Evolutionary conservation across 2,329 filamentous ascomycete species (phyloP), one percentile per base, ranked within the genome.

Genomic region (Neofusicoccum ribis): DNA sequence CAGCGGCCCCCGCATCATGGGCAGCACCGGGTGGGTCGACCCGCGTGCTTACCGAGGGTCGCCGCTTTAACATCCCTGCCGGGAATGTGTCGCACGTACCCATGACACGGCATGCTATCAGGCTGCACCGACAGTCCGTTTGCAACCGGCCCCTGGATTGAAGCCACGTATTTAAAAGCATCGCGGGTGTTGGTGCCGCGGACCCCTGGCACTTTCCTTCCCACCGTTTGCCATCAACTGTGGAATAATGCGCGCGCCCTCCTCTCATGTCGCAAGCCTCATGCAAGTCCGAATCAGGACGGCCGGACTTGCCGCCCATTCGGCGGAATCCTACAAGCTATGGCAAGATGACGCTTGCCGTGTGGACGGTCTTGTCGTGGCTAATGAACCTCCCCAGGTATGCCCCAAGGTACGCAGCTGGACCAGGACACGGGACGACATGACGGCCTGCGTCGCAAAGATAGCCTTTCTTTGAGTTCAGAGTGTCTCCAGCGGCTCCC

Each of bases 91-190:
- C 27, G 27, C 27, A 31, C 27, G 27, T 31, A 31, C 27, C 27
- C 27, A 31, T 31, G 27, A 31, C 27, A 31, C 27, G 27, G 27
- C 27, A 31, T 31, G 27, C 27, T 31, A 31, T 7, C 27, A 31
- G 27, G 27, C 27, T 7, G 27, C 27, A 31, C 6, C 27, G 27
- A 31, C 5, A 31, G 6, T 31, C 27, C 27, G 27, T 31, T 23
- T 47, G 44, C 43, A 14, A 7, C 27, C 49, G 49, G 49, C 49
- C 49, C 49, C 31, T 51, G 23, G 49, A 34, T 34, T 36, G 49
- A 27, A 51, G 49, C 49, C 49, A 51, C 49, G 49, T 51, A 51
- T 51, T 51, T 51, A 51, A 51, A n/a, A 5, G 49, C 49, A 31
- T 15, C 23, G 49, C 46, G 15, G 2, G 20, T 51, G 49, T 36